Percentiles rank a stretch among this genome's conserved stretches.
Conservation (phyloP, 352 stramenopile species). For the Phytopythium vexans region DNA sequence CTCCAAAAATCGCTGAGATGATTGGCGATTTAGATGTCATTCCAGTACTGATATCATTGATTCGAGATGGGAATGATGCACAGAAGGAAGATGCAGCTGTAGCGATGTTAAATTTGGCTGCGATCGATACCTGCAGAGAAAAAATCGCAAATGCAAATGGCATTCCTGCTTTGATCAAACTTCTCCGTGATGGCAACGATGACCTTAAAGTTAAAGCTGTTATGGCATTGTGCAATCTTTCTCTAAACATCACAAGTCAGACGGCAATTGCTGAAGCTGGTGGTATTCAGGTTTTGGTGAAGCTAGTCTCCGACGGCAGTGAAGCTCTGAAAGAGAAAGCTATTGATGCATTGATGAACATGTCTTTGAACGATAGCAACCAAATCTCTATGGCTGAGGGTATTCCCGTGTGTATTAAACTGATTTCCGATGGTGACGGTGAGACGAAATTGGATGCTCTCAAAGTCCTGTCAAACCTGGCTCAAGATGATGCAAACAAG, state of each 20-base stretch:
- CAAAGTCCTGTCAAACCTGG: slow-evolving; percentile 10
- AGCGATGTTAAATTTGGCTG: slow-evolving; percentile 7
- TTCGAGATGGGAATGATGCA: not conserved
- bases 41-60: slow-evolving; percentile 3
- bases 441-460: slow-evolving; percentile 8
- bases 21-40: slow-evolving; percentile 5
- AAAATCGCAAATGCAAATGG: too few relatives aligned
- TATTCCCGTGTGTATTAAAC: not conserved
- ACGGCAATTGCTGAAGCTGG: too few relatives aligned
- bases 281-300: too few relatives aligned
- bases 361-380: not conserved
- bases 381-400: too few relatives aligned
- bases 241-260: too few relatives aligned
- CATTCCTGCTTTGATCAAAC: slow-evolving; percentile 2
- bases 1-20: slow-evolving; percentile 1
- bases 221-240: slow-evolving; percentile 10
- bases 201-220: slow-evolving; percentile 9
- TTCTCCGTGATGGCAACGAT: not conserved
- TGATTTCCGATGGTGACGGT: not conserved
- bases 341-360: not conserved
- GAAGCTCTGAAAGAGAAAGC: not conserved
- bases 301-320: too few relatives aligned
- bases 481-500: too few relatives aligned
- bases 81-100: slow-evolving; percentile 7
- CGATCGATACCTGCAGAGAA: slow-evolving; percentile 3